Percentiles rank a stretch among this genome's conserved stretches.
Evolutionary conservation across 495 filamentous ascomycete species (phyloP).

Genomic region (Neurospora cerealis): DNA sequence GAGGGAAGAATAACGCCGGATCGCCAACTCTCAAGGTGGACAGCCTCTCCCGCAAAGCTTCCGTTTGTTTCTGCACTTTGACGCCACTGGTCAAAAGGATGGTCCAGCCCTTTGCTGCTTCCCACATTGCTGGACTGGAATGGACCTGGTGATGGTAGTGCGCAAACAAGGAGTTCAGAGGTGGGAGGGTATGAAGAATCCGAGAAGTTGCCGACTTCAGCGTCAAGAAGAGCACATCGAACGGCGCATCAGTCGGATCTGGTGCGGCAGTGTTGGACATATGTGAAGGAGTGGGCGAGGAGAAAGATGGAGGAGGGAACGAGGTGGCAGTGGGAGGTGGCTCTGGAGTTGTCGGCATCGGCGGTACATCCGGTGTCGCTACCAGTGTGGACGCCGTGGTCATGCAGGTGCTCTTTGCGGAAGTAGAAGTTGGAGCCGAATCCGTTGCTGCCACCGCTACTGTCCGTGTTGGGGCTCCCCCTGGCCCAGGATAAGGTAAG

Average conservation of each 20-base stretch:
- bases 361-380: neutral
- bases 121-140: slow-evolving; percentile 19
- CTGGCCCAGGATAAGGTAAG: slow-evolving; percentile 9
- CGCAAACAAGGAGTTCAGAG: slow-evolving; percentile 50
- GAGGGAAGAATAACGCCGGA: slow-evolving; percentile 37
- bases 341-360: neutral
- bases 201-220: slow-evolving; percentile 53
- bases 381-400: neutral
- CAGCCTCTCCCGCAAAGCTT: slow-evolving; percentile 51
- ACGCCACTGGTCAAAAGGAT: slow-evolving; percentile 50
- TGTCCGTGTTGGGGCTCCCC: neutral
- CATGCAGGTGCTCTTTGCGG: neutral
- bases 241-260: slow-evolving; percentile 58
- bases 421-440: neutral
- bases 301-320: neutral
- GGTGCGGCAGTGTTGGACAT: slow-evolving; percentile 33
- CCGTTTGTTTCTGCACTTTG: slow-evolving; percentile 48
- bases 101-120: slow-evolving; percentile 52
- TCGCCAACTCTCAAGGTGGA: slow-evolving; percentile 67
- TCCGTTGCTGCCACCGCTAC: neutral
- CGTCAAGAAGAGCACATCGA: slow-evolving; percentile 65
- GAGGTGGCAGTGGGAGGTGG: neutral
- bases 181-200: slow-evolving; percentile 51
- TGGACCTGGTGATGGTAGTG: slow-evolving; percentile 32
- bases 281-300: neutral